Conservation (phyloP, 1,139 yeast species). For the Taiozyma sp. region DNA sequence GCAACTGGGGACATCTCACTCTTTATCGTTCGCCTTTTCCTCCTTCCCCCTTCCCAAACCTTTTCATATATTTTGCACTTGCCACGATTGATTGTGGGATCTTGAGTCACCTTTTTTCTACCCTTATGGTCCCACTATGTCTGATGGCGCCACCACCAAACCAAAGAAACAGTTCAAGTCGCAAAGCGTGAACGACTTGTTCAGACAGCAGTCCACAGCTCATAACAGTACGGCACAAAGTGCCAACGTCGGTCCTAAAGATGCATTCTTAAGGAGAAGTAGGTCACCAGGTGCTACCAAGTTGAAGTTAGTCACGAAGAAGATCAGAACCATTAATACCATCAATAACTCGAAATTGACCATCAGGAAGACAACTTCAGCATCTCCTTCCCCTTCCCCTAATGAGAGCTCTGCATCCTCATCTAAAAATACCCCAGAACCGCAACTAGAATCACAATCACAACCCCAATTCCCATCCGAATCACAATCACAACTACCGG, state of each 20-base stretch:
- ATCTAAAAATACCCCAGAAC: not conserved
- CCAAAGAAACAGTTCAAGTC: conserved; percentile 25
- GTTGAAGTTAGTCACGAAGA: conserved; percentile 17
- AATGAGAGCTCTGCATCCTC: not conserved
- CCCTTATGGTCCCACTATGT: not conserved
- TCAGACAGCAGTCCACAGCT: conserved; percentile 17
- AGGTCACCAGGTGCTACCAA: conserved; percentile 16
- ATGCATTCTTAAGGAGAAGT: conserved; percentile 8
- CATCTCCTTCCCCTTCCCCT: conserved; percentile 3
- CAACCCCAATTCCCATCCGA: not conserved
- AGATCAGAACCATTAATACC: conserved; percentile 5
- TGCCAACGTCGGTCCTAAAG: not conserved
- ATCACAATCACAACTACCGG: not conserved
- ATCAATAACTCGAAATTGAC: not conserved
- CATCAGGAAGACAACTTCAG: conserved; percentile 7
- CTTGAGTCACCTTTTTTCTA: not conserved
- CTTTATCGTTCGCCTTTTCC: too few species aligned
- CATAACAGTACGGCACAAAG: conserved; percentile 1
- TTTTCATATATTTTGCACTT: not conserved
- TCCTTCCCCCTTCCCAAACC: not conserved
- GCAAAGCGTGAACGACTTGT: conserved; percentile 22
- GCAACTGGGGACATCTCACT: too few species aligned
- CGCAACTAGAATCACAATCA: not conserved
- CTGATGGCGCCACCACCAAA: conserved; percentile 3
- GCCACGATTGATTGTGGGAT: not conserved